Base-by-base conservation (phyloP, 768 basidiomycete species). In the Rhodotorula graminis region DNA sequence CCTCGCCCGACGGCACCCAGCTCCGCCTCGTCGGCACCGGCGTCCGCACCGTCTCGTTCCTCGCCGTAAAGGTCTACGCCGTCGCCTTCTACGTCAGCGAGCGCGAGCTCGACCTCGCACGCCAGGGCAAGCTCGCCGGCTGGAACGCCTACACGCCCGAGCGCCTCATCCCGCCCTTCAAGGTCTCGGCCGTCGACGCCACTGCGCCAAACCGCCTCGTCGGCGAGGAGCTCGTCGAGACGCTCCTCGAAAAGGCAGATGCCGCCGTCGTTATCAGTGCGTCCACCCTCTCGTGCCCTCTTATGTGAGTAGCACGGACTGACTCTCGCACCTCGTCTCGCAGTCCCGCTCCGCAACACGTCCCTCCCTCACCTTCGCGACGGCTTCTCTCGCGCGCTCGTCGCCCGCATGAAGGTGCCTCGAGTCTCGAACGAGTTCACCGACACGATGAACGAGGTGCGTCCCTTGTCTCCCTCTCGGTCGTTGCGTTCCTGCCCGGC, bases 301-400 rank as follows among this genome's bases (percentile, higher is more conserved):
- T 15, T 18, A 18, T 42, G 10, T 15, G 7, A 23, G 44, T 14
- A 6, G 33, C 50, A 47, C 12, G 25, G 23, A 59, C 61, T 37
- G 37, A 37, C 37, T 4, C 37, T 37, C 5, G 47, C 27, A 52
- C 63, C 53, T 27, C 23, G 2, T 23, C 21, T 33, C 33, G 27
- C 69, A 82, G 83, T 83, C 1, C 83, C 83, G 1, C 77, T 80
- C 1, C 68, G 82, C 23, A 82, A 80, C 65, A 83, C 83, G 18
- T 80, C 80, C 56, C 82, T 82, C 29, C 57, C 80, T 62, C 83
- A 83, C 66, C 80, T 83, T 0, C 79, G 82, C 25, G 82, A 83
- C 71, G 82, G 80, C 1, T 82, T 83, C 73, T 80, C 81, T 0
- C 74, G 83, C 21, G 81, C 82, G 5, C 67, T 83, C 42, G 65